A percentile compares a stretch with the other conserved stretches of the same genome.
Evolutionary conservation across 306 rosid genomes (phyloP).

Genomic region (Cajanus cajan): DNA sequence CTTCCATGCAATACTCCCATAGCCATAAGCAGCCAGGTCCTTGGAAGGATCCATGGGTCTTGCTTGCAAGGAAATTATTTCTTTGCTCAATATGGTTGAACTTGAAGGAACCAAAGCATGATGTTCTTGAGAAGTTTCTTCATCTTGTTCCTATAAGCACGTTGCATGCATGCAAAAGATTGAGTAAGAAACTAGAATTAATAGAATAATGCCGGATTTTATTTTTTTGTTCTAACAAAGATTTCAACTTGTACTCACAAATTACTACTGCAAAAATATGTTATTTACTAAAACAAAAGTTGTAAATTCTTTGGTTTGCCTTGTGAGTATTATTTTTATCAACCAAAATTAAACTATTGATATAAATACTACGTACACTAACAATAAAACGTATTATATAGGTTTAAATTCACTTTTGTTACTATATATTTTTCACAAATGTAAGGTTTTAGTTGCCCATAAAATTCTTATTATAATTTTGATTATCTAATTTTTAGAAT

Average conservation of each 20-base stretch:
- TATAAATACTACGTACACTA: no score
- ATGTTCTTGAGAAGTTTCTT: constrained; percentile 39
- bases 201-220: not conserved
- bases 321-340: no score
- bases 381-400: no score
- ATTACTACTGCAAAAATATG: not conserved
- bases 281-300: no score
- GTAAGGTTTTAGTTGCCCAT: no score
- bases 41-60: constrained; percentile 70
- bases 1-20: constrained; percentile 75
- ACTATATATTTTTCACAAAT: no score
- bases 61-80: constrained; percentile 37
- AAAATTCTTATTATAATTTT: no score
- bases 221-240: not conserved
- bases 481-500: no score
- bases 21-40: constrained; percentile 65
- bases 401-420: no score
- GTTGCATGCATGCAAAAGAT: constrained; percentile 23
- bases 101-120: constrained; percentile 47
- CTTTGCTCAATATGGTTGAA: constrained; percentile 31
- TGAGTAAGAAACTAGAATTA: not conserved
- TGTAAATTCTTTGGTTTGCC: no score
- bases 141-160: constrained; percentile 34
- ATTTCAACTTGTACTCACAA: not conserved
- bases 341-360: no score